Percentiles rank a stretch among this genome's conserved stretches.
Conservation (phyloP, 306 rosid species). For the Gastrolobium villosum region DNA sequence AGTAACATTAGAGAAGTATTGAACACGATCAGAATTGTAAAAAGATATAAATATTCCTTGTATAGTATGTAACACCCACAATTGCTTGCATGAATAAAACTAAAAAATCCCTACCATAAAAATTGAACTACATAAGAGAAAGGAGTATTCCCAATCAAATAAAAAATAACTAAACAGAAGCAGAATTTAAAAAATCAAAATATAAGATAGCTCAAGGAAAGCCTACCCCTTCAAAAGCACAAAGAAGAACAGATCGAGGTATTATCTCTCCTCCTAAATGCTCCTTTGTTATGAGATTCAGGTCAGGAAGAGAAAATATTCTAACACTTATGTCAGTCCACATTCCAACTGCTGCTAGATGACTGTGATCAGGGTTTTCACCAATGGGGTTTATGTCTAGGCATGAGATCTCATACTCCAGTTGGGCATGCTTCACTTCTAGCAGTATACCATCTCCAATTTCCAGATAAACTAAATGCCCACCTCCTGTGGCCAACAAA, state of each 20-base stretch:
- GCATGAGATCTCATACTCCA: slow-evolving; percentile 95
- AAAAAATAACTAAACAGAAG: too few species aligned
- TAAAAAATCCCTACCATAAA: too few species aligned
- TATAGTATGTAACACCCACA: too few species aligned
- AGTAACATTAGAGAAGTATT: too few species aligned
- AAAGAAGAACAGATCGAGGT: slow-evolving; percentile 99
- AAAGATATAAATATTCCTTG: too few species aligned
- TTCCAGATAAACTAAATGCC: slow-evolving; percentile 88
- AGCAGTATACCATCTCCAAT: slow-evolving; percentile 82
- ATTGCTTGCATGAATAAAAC: too few species aligned
- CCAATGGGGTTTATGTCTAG: slow-evolving; percentile 97
- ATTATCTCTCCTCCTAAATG: slow-evolving; percentile 97
- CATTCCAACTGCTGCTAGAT: slow-evolving; percentile 98
- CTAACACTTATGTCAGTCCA: slow-evolving; percentile 97
- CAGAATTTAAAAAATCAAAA: not conserved
- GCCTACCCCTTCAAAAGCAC: slow-evolving; percentile 97
- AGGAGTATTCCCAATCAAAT: too few species aligned
- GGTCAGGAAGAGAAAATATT: slow-evolving; percentile 90
- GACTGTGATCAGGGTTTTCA: slow-evolving; percentile 78
- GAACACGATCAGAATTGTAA: too few species aligned
- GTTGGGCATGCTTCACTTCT: slow-evolving; percentile 71
- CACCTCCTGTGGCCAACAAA: slow-evolving; percentile 96
- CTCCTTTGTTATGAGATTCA: slow-evolving; percentile 87
- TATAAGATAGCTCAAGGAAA: slow-evolving; percentile 40
- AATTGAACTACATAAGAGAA: too few species aligned